Evolutionary conservation across 768 basidiomycete species (phyloP).

Genomic region (Lactifluus echinatus): DNA sequence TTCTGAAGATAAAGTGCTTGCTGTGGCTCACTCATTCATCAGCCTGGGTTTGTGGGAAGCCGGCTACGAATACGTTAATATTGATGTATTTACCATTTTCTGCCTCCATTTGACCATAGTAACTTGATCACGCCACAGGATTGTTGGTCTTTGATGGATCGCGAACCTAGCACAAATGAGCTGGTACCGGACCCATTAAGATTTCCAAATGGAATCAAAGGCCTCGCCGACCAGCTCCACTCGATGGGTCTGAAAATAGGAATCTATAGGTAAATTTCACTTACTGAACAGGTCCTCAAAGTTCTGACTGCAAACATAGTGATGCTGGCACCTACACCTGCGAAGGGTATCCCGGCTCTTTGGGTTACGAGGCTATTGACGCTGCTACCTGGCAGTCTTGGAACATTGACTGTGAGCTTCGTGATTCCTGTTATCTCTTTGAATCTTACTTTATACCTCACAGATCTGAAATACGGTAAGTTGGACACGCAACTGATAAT

Average conservation of each 20-base stretch:
- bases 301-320: slow-evolving; percentile 24
- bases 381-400: slow-evolving; percentile 44
- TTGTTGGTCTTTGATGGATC: slow-evolving; percentile 16
- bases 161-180: slow-evolving; percentile 29
- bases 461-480: slow-evolving; percentile 42
- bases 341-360: slow-evolving; percentile 47
- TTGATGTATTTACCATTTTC: slow-evolving; percentile 11
- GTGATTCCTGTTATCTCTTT: background rate
- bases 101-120: background rate
- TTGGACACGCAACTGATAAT: background rate
- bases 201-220: slow-evolving; percentile 44
- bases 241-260: slow-evolving; percentile 41
- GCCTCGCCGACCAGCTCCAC: slow-evolving; percentile 38
- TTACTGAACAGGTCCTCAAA: slow-evolving; percentile 11
- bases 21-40: slow-evolving; percentile 13
- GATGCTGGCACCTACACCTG: slow-evolving; percentile 48
- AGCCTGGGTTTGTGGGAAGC: slow-evolving; percentile 13
- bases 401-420: slow-evolving; percentile 40
- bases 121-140: slow-evolving; percentile 4
- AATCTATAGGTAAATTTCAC: slow-evolving; percentile 35
- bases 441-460: background rate
- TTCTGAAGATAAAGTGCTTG: slow-evolving; percentile 8
- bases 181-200: slow-evolving; percentile 44
- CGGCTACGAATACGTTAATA: slow-evolving; percentile 20
- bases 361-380: slow-evolving; percentile 41